These are phyloP conservation scores for Microthlaspi erraticum DNA, from an alignment of 345 rosid genomes.

Conservation along the genomic window DNA sequence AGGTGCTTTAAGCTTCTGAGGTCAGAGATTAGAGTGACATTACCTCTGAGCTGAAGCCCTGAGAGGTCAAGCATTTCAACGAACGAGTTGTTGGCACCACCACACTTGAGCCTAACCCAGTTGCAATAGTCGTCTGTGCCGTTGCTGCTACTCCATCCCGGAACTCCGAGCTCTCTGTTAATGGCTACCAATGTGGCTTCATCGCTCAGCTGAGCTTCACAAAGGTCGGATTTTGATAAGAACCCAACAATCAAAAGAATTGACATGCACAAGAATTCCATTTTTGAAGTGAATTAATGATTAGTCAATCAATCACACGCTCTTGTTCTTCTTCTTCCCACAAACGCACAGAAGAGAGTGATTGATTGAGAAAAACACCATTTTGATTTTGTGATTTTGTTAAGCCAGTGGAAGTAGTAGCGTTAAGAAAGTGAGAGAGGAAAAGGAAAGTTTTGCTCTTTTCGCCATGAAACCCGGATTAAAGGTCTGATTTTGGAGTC, in stretches of 20 bases:
- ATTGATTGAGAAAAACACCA: slow-evolving; percentile 27
- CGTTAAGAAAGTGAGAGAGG: slow-evolving; percentile 20
- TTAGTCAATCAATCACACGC: slow-evolving; percentile 33
- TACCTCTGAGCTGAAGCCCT: slow-evolving; percentile 79
- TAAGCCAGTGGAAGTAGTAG: not conserved
- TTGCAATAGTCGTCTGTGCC: slow-evolving; percentile 64
- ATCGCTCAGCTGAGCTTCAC: slow-evolving; percentile 55
- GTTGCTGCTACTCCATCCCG: slow-evolving; percentile 83
- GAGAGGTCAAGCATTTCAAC: slow-evolving; percentile 84
- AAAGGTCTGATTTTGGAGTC: slow-evolving; percentile 45
- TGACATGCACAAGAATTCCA: slow-evolving; percentile 53
- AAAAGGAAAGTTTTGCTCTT: slow-evolving; percentile 26
- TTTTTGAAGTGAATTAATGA: no score
- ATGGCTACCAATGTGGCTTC: slow-evolving; percentile 69
- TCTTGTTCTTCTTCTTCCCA: slow-evolving; percentile 19
- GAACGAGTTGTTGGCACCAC: slow-evolving; percentile 59
- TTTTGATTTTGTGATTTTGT: not conserved
- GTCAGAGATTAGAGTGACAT: slow-evolving; percentile 66
- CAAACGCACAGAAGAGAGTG: slow-evolving; percentile 19
- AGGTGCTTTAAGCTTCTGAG: slow-evolving; percentile 72
- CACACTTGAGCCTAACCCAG: slow-evolving; percentile 79
- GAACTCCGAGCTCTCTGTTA: slow-evolving; percentile 68
- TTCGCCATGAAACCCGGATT: slow-evolving; percentile 41
- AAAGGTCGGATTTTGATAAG: slow-evolving; percentile 54
- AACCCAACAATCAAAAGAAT: slow-evolving; percentile 59